Conservation (phyloP, 1,139 yeast species). For the Eremothecium cymbalariae region DNA sequence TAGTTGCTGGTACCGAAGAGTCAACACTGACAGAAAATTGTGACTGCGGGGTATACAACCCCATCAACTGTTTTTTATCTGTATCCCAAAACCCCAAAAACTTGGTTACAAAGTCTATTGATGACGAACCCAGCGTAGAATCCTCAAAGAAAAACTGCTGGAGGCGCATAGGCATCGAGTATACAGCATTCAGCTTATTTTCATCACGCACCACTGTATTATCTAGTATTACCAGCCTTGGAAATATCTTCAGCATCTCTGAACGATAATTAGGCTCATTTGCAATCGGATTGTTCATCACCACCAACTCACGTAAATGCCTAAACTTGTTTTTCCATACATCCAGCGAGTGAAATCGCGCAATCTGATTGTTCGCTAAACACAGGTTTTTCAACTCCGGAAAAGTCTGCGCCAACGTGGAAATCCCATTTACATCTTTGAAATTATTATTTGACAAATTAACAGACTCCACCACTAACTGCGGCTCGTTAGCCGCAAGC, state of each 20-base stretch:
- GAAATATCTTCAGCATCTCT: slow-evolving; percentile 66
- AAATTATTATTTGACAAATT: slow-evolving; percentile 67
- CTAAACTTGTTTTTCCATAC: slow-evolving; percentile 73
- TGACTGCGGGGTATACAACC: slow-evolving; percentile 72
- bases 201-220: slow-evolving; percentile 74
- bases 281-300: slow-evolving; percentile 71
- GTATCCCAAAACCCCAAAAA: slow-evolving; percentile 76
- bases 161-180: slow-evolving; percentile 43
- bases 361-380: slow-evolving; percentile 63
- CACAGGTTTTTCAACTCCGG: slow-evolving; percentile 75
- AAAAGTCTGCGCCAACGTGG: slow-evolving; percentile 62
- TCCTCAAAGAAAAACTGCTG: slow-evolving; percentile 72
- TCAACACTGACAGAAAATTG: slow-evolving; percentile 67
- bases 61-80: slow-evolving; percentile 60
- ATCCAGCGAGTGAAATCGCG: slow-evolving; percentile 53
- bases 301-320: slow-evolving; percentile 62
- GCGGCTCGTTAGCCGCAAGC: slow-evolving; percentile 47
- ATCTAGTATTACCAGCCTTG: slow-evolving; percentile 69
- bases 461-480: slow-evolving; percentile 55
- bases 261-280: slow-evolving; percentile 44
- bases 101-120: slow-evolving; percentile 68
- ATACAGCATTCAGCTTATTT: slow-evolving; percentile 43
- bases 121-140: slow-evolving; percentile 57
- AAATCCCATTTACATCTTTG: slow-evolving; percentile 52
- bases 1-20: slow-evolving; percentile 39